These are phyloP conservation scores for Tilletia indica DNA, from an alignment of 1,284 basidiomycete genomes.

Conservation along the genomic window DNA sequence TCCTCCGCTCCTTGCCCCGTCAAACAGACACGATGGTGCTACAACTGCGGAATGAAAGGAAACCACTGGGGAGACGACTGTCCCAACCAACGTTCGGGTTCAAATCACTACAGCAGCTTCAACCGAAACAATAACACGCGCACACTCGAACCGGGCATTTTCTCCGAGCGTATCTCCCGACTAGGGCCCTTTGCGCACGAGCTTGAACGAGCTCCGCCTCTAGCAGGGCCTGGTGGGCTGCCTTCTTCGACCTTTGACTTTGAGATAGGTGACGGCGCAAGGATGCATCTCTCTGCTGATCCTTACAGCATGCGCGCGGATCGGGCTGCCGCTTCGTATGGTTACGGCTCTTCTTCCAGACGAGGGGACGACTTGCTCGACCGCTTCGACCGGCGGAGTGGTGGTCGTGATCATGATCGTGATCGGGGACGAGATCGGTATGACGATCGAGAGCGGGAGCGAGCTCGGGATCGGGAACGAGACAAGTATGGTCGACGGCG, in stretches of 20 bases:
- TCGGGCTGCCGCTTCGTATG: not conserved
- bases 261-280: constrained; percentile 28
- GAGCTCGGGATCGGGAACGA: not conserved
- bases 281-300: constrained; percentile 31
- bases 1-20: too few species aligned
- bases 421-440: not conserved
- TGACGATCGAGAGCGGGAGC: not conserved
- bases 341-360: not conserved
- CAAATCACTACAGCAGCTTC: not conserved
- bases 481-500: not conserved
- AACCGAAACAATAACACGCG: constrained; percentile 60
- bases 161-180: constrained; percentile 68
- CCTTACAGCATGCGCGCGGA: not conserved
- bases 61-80: constrained; percentile 85
- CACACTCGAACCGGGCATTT: constrained; percentile 69
- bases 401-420: constrained; percentile 4
- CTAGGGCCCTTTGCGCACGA: constrained; percentile 71
- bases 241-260: constrained; percentile 35
- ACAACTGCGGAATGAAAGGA: constrained; percentile 76
- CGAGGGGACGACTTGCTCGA: too few species aligned
- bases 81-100: constrained; percentile 57
- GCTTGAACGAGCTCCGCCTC: constrained; percentile 27
- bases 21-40: constrained; percentile 72
- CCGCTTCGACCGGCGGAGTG: not conserved
- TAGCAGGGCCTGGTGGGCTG: constrained; percentile 23